These are phyloP conservation scores for Zizania latifolia DNA, from an alignment of 176 grass and related monocot species.

Conservation along the genomic window DNA sequence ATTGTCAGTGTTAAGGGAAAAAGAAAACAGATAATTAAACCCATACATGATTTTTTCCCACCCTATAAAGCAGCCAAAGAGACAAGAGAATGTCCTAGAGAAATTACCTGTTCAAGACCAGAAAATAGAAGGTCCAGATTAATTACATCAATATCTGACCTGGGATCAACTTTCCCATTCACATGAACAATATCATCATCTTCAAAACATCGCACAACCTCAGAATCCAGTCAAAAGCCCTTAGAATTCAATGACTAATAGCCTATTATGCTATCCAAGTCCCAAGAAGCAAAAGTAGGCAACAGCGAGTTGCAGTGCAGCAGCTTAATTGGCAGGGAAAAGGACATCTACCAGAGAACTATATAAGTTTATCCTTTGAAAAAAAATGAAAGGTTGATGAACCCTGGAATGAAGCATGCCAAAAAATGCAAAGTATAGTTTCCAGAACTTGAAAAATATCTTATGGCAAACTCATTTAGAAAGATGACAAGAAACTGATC, in stretches of 20 bases:
- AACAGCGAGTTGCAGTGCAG: not conserved
- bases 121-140: constrained; percentile 90
- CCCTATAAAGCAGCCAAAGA: constrained; percentile 5
- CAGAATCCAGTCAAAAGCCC: constrained; percentile 13
- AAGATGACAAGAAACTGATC: constrained; percentile 35
- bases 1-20: constrained; percentile 8
- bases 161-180: constrained; percentile 89
- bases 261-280: not conserved
- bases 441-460: constrained; percentile 1
- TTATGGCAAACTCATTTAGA: not conserved
- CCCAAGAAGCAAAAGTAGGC: not conserved
- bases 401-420: not conserved
- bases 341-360: not conserved
- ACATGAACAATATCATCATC: constrained; percentile 96
- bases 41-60: not conserved
- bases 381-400: too few relatives aligned
- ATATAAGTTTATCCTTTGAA: not conserved
- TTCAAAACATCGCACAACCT: constrained; percentile 98
- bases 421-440: not conserved
- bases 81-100: constrained; percentile 8
- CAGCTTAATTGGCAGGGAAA: not conserved
- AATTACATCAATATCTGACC: constrained; percentile 96
- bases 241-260: not conserved
- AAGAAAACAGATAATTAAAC: not conserved
- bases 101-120: constrained; percentile 90